Evolutionary conservation across 129 eudicot genomes (phyloP).

Genomic region (Dittrichia graveolens): DNA sequence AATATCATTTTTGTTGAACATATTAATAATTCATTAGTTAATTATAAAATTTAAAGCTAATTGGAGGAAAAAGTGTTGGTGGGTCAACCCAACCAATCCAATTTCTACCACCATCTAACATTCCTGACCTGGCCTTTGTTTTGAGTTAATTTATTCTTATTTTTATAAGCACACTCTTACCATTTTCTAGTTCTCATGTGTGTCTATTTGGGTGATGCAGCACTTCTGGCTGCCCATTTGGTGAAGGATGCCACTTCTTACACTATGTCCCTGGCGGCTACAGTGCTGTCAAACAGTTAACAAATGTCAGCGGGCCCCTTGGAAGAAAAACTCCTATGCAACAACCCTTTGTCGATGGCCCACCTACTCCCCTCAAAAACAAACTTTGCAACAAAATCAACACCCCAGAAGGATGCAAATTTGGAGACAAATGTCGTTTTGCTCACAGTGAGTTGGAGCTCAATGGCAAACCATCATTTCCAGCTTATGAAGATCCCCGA

Average conservation of each 20-base stretch:
- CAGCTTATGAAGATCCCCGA: slow-evolving; percentile 51
- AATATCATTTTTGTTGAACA: not conserved
- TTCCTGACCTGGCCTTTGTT: not conserved
- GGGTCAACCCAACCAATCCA: not conserved
- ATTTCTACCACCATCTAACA: too few species aligned
- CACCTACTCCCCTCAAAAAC: slow-evolving; percentile 46
- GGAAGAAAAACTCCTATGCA: slow-evolving; percentile 48
- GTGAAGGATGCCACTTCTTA: slow-evolving; percentile 72
- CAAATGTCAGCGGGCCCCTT: slow-evolving; percentile 39
- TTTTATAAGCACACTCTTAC: not conserved
- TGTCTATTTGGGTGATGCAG: slow-evolving; percentile 44
- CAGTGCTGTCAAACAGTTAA: slow-evolving; percentile 53
- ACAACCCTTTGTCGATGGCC: slow-evolving; percentile 48
- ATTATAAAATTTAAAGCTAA: not conserved
- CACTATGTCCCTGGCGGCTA: slow-evolving; percentile 76
- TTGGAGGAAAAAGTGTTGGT: not conserved
- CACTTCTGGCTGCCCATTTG: slow-evolving; percentile 78
- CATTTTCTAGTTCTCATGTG: slow-evolving; percentile 18
- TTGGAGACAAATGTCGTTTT: slow-evolving; percentile 68
- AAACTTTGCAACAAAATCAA: slow-evolving; percentile 60
- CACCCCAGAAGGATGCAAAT: slow-evolving; percentile 80
- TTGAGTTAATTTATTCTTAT: not conserved
- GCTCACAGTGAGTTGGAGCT: slow-evolving; percentile 70
- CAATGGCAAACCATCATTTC: slow-evolving; percentile 30
- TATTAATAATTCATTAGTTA: not conserved